Evolutionary conservation across 768 basidiomycete species (phyloP).

Genomic region (Mycena venus): DNA sequence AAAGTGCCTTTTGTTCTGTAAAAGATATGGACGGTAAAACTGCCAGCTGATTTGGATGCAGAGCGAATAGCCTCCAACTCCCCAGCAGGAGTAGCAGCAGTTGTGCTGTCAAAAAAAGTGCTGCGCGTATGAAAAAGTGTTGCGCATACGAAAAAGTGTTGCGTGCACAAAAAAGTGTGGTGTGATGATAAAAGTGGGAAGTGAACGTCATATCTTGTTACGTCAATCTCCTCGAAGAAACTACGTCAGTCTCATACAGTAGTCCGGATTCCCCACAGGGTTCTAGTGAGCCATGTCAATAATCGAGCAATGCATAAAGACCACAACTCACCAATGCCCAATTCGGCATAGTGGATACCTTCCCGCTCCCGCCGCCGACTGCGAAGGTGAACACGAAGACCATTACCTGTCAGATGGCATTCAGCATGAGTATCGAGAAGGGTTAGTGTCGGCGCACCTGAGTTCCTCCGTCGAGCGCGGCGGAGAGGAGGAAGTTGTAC

Average conservation of each 20-base stretch:
- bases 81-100: background rate
- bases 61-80: background rate
- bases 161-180: too few relatives aligned
- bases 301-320: background rate
- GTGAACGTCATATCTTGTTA: too few relatives aligned
- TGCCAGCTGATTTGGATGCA: background rate
- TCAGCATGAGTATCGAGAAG: conserved; percentile 57
- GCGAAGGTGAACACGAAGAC: conserved; percentile 64
- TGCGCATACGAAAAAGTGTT: too few relatives aligned
- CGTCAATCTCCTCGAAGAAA: too few relatives aligned
- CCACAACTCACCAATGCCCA: conserved; percentile 53
- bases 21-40: background rate
- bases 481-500: conserved; percentile 57
- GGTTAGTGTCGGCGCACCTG: too few relatives aligned
- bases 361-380: conserved; percentile 63
- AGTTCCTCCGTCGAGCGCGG: conserved; percentile 52
- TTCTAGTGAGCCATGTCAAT: background rate
- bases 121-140: too few relatives aligned
- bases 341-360: conserved; percentile 48
- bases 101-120: too few relatives aligned
- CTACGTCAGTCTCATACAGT: conserved; percentile 4
- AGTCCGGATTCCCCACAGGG: conserved; percentile 14
- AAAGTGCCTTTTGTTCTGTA: background rate
- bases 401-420: conserved; percentile 63
- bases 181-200: too few relatives aligned